Percentiles rank a stretch among this genome's conserved stretches.
Conservation (phyloP, 768 basidiomycete species). For the Baorangia bicolor region DNA sequence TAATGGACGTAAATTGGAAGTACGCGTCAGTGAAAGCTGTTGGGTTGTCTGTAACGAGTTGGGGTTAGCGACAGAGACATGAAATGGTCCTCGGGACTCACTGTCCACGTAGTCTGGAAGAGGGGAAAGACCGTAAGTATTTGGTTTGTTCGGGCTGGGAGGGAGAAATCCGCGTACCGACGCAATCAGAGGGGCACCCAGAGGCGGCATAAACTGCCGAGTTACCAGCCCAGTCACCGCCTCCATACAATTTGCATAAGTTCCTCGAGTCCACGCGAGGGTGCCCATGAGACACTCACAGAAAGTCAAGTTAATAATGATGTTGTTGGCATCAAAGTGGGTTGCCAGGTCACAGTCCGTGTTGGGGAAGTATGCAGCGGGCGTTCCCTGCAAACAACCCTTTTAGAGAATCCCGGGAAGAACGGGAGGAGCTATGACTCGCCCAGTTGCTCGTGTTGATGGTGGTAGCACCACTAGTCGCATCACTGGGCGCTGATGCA, state of each 20-base stretch:
- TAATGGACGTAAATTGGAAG: slow-evolving; percentile 40
- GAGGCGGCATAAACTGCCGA: slow-evolving; percentile 26
- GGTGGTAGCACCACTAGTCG: slow-evolving; percentile 18
- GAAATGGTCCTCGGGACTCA: slow-evolving; percentile 1
- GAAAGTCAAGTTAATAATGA: slow-evolving; percentile 36
- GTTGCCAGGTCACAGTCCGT: slow-evolving; percentile 41
- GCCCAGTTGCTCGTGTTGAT: slow-evolving; percentile 29
- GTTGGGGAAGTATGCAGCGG: slow-evolving; percentile 37
- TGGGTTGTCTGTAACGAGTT: slow-evolving; percentile 32
- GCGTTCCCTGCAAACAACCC: slow-evolving; percentile 25
- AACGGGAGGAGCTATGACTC: not conserved
- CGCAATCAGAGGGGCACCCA: slow-evolving; percentile 32
- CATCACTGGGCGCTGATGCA: slow-evolving; percentile 34
- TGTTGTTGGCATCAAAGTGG: slow-evolving; percentile 33
- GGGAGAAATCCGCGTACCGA: slow-evolving; percentile 16
- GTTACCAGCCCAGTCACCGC: slow-evolving; percentile 33
- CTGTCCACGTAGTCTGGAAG: slow-evolving; percentile 28
- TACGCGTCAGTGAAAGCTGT: slow-evolving; percentile 41
- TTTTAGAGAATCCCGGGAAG: not conserved
- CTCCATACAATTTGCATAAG: slow-evolving; percentile 13
- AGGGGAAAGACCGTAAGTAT: not conserved
- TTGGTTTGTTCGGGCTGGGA: not conserved
- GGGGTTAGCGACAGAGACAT: not conserved
- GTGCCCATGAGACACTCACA: slow-evolving; percentile 19
- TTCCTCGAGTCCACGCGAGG: not conserved